Evolutionary conservation across 1,139 yeast genomes (phyloP).

Genomic region (Yamadazyma pseudoaaseri): DNA sequence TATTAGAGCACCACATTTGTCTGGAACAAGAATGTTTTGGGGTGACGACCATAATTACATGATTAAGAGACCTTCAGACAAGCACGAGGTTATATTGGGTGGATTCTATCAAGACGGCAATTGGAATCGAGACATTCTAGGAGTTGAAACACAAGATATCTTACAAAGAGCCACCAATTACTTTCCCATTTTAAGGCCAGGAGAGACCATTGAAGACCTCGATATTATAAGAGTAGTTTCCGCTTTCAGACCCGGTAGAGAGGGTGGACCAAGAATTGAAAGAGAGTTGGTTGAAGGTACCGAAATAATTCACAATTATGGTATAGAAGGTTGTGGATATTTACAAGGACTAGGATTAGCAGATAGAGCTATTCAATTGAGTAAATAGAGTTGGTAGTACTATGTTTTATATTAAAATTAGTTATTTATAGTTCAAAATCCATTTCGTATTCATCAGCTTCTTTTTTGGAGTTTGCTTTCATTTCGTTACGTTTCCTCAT

Average conservation of each 20-base stretch:
- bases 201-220: constrained; percentile 17
- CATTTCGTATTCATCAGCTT: constrained; percentile 25
- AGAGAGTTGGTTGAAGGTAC: constrained; percentile 32
- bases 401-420: neutral
- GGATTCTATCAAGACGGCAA: constrained; percentile 60
- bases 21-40: constrained; percentile 36
- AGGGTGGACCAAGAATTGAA: constrained; percentile 68
- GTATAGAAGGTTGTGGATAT: neutral
- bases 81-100: constrained; percentile 61
- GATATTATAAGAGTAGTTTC: constrained; percentile 58
- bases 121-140: constrained; percentile 56
- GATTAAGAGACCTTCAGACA: constrained; percentile 9
- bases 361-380: constrained; percentile 8
- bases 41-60: constrained; percentile 31
- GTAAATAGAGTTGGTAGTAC: constrained; percentile 8
- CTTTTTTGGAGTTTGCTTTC: constrained; percentile 29
- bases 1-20: constrained; percentile 51
- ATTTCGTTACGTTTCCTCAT: constrained; percentile 53
- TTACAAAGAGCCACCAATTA: constrained; percentile 32
- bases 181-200: constrained; percentile 8
- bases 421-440: constrained; percentile 18
- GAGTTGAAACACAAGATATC: constrained; percentile 55
- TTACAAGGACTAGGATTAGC: constrained; percentile 43
- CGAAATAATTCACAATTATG: constrained; percentile 27
- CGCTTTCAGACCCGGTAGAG: constrained; percentile 68